A percentile compares a stretch with the other conserved stretches of the same genome.
Conservation (phyloP, 345 rosid genomes). For the Bruguiera parviflora region DNA sequence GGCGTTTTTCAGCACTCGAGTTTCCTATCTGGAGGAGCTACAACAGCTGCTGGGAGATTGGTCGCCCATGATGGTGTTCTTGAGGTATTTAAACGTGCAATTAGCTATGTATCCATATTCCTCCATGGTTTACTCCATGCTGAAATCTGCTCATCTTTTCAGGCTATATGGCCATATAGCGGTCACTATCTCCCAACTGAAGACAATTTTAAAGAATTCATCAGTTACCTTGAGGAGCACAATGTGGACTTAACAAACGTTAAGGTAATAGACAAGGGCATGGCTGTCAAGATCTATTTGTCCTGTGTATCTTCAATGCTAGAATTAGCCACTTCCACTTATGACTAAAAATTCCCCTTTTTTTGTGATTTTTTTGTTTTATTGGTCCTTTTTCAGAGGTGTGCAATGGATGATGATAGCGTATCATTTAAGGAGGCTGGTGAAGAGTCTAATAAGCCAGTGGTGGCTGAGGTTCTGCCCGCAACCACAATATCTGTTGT, state of each 20-base stretch:
- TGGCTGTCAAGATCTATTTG: no score
- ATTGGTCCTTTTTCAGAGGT: slow-evolving; percentile 17
- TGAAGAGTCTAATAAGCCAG: slow-evolving; percentile 20
- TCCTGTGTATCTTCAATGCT: no score
- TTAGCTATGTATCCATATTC: no score
- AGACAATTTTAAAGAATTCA: slow-evolving; percentile 29
- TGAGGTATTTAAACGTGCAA: slow-evolving; percentile 8
- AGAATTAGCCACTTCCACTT: no score
- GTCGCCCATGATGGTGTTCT: slow-evolving; percentile 25
- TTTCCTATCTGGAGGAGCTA: slow-evolving; percentile 43
- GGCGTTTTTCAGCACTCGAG: slow-evolving; percentile 38
- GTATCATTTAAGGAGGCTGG: slow-evolving; percentile 19
- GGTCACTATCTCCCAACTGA: slow-evolving; percentile 31
- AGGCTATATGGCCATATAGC: slow-evolving; percentile 33
- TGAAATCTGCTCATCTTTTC: not conserved
- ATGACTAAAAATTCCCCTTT: not conserved
- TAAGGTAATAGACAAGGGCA: slow-evolving; percentile 15
- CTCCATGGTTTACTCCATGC: not conserved
- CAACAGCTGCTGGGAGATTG: slow-evolving; percentile 30
- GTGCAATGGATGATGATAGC: slow-evolving; percentile 21
- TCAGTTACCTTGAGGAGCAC: slow-evolving; percentile 25
- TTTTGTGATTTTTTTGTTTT: not conserved
- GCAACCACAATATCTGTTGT: not conserved
- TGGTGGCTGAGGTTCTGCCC: slow-evolving; percentile 2
- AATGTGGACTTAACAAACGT: slow-evolving; percentile 22